Evolutionary conservation across 2,329 filamentous ascomycete species (phyloP).

Genomic region (Neonectria faginata): DNA sequence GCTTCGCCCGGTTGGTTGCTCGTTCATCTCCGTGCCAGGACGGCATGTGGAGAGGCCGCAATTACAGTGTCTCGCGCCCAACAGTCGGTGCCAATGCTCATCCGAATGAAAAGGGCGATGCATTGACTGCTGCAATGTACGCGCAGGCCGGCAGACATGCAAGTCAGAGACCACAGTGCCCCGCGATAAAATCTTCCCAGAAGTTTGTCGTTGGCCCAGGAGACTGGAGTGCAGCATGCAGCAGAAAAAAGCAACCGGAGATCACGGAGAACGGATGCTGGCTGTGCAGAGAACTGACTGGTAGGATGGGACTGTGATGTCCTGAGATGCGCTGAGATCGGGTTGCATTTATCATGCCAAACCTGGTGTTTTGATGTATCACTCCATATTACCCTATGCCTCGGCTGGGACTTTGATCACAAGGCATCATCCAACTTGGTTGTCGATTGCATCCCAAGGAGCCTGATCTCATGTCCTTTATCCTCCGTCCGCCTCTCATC

Average conservation of each 20-base stretch:
- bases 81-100: not conserved
- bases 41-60: constrained; percentile 5
- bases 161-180: constrained; percentile 3
- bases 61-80: constrained; percentile 5
- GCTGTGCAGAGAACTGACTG: not conserved
- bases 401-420: constrained; percentile 23
- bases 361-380: constrained; percentile 2
- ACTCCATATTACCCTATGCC: constrained; percentile 14
- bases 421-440: constrained; percentile 14
- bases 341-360: constrained; percentile 29
- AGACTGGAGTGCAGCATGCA: not conserved
- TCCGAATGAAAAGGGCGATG: constrained; percentile 1
- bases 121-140: constrained; percentile 1
- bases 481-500: constrained; percentile 26
- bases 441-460: not conserved
- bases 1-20: constrained; percentile 1
- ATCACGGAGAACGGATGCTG: not conserved
- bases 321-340: constrained; percentile 35
- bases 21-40: not conserved
- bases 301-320: constrained; percentile 30
- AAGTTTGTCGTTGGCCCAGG: not conserved
- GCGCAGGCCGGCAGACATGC: not conserved
- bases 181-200: constrained; percentile 3
- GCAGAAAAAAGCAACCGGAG: not conserved
- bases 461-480: constrained; percentile 24